Percentiles rank a stretch among this genome's conserved stretches.
phyloP scores from a whole-genome alignment of 2,329 filamentous ascomycete genomes.

The Aspergillus piperis region DNA sequence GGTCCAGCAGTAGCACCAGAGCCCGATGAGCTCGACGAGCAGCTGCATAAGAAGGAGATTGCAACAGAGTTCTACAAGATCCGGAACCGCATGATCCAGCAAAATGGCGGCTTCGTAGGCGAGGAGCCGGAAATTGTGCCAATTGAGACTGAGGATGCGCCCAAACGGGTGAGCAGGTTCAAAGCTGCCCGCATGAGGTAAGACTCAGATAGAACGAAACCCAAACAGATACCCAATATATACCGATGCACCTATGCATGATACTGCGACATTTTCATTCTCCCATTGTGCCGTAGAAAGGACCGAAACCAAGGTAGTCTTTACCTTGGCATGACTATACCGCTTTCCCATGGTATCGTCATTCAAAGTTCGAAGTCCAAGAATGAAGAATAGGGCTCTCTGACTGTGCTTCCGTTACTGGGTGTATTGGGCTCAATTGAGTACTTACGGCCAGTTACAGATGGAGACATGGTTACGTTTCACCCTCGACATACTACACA shows the following conservation, averaged over 20 bases:
- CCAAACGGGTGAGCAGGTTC: constrained; percentile 49
- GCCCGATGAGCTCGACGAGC: constrained; percentile 70
- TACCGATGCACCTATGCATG: background rate
- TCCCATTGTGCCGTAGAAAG: constrained; percentile 6
- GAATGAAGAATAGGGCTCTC: constrained; percentile 38
- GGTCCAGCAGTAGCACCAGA: constrained; percentile 42
- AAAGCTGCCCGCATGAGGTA: constrained; percentile 48
- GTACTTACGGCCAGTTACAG: constrained; percentile 25
- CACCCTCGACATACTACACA: constrained; percentile 35
- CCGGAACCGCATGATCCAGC: constrained; percentile 79
- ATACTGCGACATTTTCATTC: too few relatives aligned
- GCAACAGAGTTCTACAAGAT: constrained; percentile 79
- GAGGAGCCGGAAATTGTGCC: constrained; percentile 68
- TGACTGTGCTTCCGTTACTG: constrained; percentile 33
- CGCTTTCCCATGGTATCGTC: constrained; percentile 21
- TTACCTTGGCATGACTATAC: constrained; percentile 18
- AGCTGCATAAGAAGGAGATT: constrained; percentile 73
- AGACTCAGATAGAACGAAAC: constrained; percentile 12
- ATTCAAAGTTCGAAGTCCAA: constrained; percentile 28
- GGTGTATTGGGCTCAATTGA: constrained; percentile 26
- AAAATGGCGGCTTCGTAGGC: constrained; percentile 78
- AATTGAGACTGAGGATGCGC: constrained; percentile 62
- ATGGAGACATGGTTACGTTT: constrained; percentile 40
- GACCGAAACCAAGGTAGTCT: constrained; percentile 1
- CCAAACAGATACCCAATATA: constrained; percentile 21